These are phyloP conservation scores for Penicillium decumbens DNA, from an alignment of 2,329 filamentous ascomycete genomes.

Conservation along the genomic window DNA sequence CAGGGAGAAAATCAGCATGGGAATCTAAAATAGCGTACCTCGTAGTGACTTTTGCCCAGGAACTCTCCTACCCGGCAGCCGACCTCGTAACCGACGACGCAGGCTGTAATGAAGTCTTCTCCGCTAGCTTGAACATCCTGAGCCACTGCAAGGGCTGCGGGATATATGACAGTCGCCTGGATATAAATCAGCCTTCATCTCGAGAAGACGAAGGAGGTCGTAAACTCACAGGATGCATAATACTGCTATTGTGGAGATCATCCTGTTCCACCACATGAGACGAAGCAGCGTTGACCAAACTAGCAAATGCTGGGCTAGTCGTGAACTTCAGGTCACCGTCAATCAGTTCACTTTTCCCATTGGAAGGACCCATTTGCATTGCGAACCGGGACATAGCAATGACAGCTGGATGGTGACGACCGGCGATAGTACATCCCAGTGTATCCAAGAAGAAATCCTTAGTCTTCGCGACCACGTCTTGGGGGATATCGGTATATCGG, in stretches of 20 bases:
- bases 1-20: not conserved
- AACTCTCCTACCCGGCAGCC: constrained; percentile 30
- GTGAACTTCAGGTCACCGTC: constrained; percentile 21
- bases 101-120: constrained; percentile 29
- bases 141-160: constrained; percentile 28
- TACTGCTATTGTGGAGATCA: constrained; percentile 33
- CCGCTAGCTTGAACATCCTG: constrained; percentile 28
- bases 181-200: constrained; percentile 1
- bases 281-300: constrained; percentile 29
- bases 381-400: constrained; percentile 23
- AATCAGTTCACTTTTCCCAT: constrained; percentile 27
- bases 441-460: constrained; percentile 33
- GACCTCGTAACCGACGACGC: constrained; percentile 32
- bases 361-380: constrained; percentile 26
- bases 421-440: constrained; percentile 30
- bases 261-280: constrained; percentile 34
- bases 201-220: not conserved
- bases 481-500: constrained; percentile 22
- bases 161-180: constrained; percentile 30
- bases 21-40: constrained; percentile 16
- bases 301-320: constrained; percentile 29
- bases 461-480: constrained; percentile 27
- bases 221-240: constrained; percentile 30
- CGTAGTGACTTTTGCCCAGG: constrained; percentile 30
- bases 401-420: constrained; percentile 27